These are phyloP conservation scores for Meripilus lineatus DNA, from an alignment of 1,284 basidiomycete species.

Conservation along the genomic window DNA sequence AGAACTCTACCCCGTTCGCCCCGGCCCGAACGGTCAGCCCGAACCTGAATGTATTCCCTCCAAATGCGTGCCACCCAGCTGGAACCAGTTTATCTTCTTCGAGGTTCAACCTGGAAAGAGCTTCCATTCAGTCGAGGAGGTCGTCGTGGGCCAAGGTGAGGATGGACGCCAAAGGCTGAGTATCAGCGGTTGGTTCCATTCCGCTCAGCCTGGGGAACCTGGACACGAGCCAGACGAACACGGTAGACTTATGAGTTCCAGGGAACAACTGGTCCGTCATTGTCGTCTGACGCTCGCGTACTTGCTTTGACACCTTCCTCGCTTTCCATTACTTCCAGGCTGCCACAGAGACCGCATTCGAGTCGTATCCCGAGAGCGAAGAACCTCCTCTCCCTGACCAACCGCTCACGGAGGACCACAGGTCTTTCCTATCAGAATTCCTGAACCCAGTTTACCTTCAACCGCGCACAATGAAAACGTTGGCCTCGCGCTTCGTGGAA, in stretches of 20 bases:
- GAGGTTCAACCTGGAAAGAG: slow-evolving; percentile 87
- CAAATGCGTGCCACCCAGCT: slow-evolving; percentile 73
- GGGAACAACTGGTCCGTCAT: slow-evolving; percentile 73
- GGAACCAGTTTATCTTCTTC: slow-evolving; percentile 98
- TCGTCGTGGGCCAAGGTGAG: slow-evolving; percentile 71
- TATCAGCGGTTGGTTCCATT: slow-evolving; percentile 97
- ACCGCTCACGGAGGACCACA: slow-evolving; percentile 55
- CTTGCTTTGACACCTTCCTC: not conserved
- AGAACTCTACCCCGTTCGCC: slow-evolving; percentile 82
- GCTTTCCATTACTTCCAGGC: slow-evolving; percentile 34
- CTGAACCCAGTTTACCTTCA: slow-evolving; percentile 91
- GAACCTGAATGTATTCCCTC: slow-evolving; percentile 63
- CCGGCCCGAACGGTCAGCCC: slow-evolving; percentile 41
- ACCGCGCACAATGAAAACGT: slow-evolving; percentile 72
- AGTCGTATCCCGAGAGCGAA: slow-evolving; percentile 44
- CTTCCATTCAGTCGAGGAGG: slow-evolving; percentile 97
- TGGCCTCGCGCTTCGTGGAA: slow-evolving; percentile 80
- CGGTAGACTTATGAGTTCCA: slow-evolving; percentile 55
- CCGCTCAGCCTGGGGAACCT: slow-evolving; percentile 86
- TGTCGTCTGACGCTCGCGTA: not conserved
- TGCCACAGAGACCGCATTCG: slow-evolving; percentile 58
- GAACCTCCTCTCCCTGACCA: slow-evolving; percentile 45
- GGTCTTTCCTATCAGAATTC: slow-evolving; percentile 74
- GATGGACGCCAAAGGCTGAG: slow-evolving; percentile 75
- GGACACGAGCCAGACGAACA: slow-evolving; percentile 61